Percentiles rank a stretch among this genome's conserved stretches.
Conservation (phyloP, 371 early-diverging fungal species). For the Massospora cicadina region DNA sequence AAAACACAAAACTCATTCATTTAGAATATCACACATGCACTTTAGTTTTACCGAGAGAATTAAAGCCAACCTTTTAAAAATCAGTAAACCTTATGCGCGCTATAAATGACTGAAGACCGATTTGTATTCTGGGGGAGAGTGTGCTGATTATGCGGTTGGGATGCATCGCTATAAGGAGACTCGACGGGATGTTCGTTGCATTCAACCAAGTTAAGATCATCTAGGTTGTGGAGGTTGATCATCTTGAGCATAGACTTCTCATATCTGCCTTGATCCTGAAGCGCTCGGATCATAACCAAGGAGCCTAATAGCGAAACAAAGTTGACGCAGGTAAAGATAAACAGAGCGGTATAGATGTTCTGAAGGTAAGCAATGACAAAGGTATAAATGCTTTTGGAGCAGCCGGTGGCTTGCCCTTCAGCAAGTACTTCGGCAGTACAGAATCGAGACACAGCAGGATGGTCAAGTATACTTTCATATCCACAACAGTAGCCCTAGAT, state of each 20-base stretch:
- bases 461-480: neutral
- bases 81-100: no score
- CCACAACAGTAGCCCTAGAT: constrained; percentile 10
- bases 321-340: constrained; percentile 18
- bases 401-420: neutral
- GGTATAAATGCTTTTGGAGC: neutral
- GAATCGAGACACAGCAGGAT: neutral
- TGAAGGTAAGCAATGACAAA: constrained; percentile 17
- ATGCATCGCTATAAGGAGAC: neutral
- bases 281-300: constrained; percentile 18
- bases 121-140: neutral
- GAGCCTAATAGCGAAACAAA: constrained; percentile 17
- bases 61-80: no score
- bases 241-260: constrained; percentile 10
- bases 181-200: neutral
- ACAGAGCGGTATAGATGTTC: constrained; percentile 20
- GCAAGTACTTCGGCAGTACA: constrained; percentile 6
- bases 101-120: neutral
- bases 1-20: no score
- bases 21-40: no score
- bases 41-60: no score
- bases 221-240: constrained; percentile 16
- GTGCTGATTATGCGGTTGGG: neutral
- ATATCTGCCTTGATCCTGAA: constrained; percentile 20
- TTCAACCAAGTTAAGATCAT: neutral